phyloP scores from a whole-genome alignment of 2,329 filamentous ascomycete genomes.

The Scedosporium apiospermum region DNA sequence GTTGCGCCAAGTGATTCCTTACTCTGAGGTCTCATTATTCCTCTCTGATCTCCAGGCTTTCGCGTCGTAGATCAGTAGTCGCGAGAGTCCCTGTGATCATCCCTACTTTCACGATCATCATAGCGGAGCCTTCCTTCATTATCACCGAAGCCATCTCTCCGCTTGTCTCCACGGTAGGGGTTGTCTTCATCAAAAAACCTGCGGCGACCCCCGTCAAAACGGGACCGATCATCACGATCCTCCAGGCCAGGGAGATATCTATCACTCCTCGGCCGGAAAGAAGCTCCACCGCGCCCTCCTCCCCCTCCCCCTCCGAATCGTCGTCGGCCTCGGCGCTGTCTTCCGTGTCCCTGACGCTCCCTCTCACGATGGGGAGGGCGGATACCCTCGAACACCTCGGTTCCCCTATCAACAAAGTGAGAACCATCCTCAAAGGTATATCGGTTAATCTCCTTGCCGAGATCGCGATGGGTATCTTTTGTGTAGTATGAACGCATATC shows the following conservation, averaged over 20 bases:
- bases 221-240: not conserved
- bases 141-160: slow-evolving; percentile 1
- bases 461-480: slow-evolving; percentile 26
- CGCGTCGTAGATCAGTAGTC: not conserved
- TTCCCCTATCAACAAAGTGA: slow-evolving; percentile 60
- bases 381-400: slow-evolving; percentile 59
- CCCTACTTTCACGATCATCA: slow-evolving; percentile 3
- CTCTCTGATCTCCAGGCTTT: not conserved
- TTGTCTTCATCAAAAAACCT: slow-evolving; percentile 1
- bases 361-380: slow-evolving; percentile 33
- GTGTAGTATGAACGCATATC: slow-evolving; percentile 40
- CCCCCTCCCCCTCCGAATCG: slow-evolving; percentile 7
- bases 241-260: slow-evolving; percentile 1
- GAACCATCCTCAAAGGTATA: slow-evolving; percentile 65
- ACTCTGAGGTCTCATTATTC: too few species aligned
- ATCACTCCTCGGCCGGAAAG: slow-evolving; percentile 1
- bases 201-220: slow-evolving; percentile 3
- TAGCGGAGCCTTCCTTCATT: slow-evolving; percentile 9
- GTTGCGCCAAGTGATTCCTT: too few species aligned
- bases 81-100: not conserved
- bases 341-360: slow-evolving; percentile 12
- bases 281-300: not conserved
- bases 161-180: not conserved
- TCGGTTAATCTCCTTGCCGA: slow-evolving; percentile 48
- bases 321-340: slow-evolving; percentile 22